Percentiles rank a stretch among this genome's conserved stretches.
Evolutionary conservation across 75 land plant species (phyloP).

Genomic region (Pinus taeda): DNA sequence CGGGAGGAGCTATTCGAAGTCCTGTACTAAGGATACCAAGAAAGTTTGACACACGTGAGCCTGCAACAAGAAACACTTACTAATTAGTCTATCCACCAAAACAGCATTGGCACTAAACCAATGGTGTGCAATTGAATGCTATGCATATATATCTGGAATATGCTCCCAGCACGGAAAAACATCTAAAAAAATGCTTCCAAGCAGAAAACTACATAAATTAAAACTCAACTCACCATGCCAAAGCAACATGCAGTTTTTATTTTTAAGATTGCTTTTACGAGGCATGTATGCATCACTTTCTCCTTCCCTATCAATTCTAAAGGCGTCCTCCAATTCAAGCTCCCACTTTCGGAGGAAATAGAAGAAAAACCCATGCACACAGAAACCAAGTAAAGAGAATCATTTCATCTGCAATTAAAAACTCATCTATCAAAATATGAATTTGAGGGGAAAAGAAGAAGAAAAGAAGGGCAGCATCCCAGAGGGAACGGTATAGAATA

Average conservation of each 20-base stretch:
- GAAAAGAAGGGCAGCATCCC: background rate
- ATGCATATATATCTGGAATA: too few species aligned
- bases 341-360: slow-evolving; percentile 64
- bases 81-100: background rate
- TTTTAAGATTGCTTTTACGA: slow-evolving; percentile 50
- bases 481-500: too few species aligned
- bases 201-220: background rate
- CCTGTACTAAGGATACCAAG: slow-evolving; percentile 98
- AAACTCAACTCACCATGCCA: slow-evolving; percentile 83
- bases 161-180: too few species aligned
- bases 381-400: background rate
- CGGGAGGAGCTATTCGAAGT: slow-evolving; percentile 94
- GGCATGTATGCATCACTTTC: slow-evolving; percentile 70
- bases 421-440: background rate
- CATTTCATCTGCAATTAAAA: background rate
- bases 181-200: background rate
- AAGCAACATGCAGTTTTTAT: slow-evolving; percentile 76
- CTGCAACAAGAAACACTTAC: slow-evolving; percentile 27
- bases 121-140: background rate
- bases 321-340: slow-evolving; percentile 92
- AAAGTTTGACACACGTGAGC: slow-evolving; percentile 93
- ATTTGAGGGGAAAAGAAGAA: background rate
- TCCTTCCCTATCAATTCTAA: slow-evolving; percentile 82
- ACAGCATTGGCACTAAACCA: background rate
- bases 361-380: too few species aligned